phyloP scores from a whole-genome alignment of 2,329 filamentous ascomycete genomes.

The Fusarium sp. region DNA sequence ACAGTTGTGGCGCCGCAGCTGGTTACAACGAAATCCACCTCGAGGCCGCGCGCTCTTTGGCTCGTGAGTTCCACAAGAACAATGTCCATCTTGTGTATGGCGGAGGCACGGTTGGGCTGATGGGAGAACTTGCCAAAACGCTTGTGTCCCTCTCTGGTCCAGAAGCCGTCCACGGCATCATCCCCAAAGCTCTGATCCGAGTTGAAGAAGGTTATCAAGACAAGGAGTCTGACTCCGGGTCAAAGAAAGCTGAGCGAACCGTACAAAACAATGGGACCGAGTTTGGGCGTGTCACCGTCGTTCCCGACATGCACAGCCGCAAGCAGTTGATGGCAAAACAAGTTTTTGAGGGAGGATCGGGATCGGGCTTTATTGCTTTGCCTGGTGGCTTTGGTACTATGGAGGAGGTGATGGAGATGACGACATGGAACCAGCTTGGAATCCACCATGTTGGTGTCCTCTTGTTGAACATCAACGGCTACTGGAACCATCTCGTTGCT shows the following conservation, averaged over 20 bases:
- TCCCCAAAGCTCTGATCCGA: not conserved
- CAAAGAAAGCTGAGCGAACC: not conserved
- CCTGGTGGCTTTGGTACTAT: constrained; percentile 2
- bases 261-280: not conserved
- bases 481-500: not conserved
- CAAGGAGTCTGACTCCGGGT: not conserved
- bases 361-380: not conserved
- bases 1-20: not conserved
- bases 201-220: constrained; percentile 3
- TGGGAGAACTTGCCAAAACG: constrained; percentile 5
- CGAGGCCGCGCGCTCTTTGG: not conserved
- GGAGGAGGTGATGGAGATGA: constrained; percentile 7
- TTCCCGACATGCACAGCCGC: constrained; percentile 4
- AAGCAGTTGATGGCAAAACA: constrained; percentile 1
- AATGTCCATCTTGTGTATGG: constrained; percentile 4
- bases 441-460: constrained; percentile 2
- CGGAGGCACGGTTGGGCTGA: constrained; percentile 1
- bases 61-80: not conserved
- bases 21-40: not conserved
- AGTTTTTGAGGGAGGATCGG: not conserved
- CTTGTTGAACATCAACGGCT: constrained; percentile 4
- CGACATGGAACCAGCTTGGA: constrained; percentile 8
- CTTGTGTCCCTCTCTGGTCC: constrained; percentile 1
- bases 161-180: not conserved
- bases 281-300: not conserved